phyloP scores from a whole-genome alignment of 2,329 filamentous ascomycete species.

The Camillea tinctor region DNA sequence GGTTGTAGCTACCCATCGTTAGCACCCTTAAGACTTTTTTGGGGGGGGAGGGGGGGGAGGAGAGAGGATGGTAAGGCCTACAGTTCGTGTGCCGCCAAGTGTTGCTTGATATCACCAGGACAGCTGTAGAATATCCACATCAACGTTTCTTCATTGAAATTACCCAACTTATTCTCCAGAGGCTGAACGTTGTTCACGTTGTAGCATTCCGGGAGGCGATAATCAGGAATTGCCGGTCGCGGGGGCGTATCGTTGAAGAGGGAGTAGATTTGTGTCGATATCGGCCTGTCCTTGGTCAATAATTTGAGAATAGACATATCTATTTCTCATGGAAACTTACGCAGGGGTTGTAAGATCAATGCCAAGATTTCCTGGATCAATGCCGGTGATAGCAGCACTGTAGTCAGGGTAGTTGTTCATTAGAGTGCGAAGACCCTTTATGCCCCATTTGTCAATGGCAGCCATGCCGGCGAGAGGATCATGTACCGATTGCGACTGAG shows the following conservation, averaged over 20 bases:
- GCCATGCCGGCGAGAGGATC: constrained; percentile 62
- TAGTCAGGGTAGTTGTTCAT: constrained; percentile 66
- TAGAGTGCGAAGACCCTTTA: constrained; percentile 62
- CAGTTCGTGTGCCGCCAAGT: constrained; percentile 63
- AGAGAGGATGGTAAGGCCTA: constrained; percentile 36
- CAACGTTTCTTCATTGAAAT: constrained; percentile 67
- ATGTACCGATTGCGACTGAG: constrained; percentile 41
- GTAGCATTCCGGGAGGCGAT: constrained; percentile 64
- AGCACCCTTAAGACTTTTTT: no score
- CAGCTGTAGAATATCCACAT: constrained; percentile 71
- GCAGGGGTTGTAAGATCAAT: constrained; percentile 57
- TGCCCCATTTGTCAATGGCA: constrained; percentile 62
- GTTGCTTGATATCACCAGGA: constrained; percentile 61
- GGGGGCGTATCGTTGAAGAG: constrained; percentile 60
- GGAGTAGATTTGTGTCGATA: constrained; percentile 61
- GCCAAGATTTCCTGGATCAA: constrained; percentile 57
- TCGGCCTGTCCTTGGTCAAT: constrained; percentile 37
- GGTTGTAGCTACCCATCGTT: constrained; percentile 47
- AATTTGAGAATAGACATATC: constrained; percentile 14
- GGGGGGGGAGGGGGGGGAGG: no score
- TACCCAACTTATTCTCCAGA: constrained; percentile 63
- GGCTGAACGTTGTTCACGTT: constrained; percentile 64
- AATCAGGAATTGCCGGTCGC: constrained; percentile 56
- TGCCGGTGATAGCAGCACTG: constrained; percentile 57
- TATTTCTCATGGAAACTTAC: constrained; percentile 41